Evolutionary conservation across 805 yeast species (phyloP).

Genomic region (Metschnikowia colocasiae): DNA sequence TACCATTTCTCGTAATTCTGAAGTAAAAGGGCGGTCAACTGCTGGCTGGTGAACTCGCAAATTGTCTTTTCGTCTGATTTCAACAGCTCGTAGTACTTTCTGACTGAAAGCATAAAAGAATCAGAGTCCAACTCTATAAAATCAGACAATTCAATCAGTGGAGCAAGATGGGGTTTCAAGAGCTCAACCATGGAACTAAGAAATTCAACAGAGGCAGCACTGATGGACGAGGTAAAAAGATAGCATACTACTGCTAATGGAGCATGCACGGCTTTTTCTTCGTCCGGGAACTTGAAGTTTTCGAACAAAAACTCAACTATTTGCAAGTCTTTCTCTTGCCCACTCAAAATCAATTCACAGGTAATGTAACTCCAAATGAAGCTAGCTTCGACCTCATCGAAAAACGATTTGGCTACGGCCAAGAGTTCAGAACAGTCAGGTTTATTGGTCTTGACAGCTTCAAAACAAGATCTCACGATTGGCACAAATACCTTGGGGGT

Average conservation of each 20-base stretch:
- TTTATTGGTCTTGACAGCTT: neutral
- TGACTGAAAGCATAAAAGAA: neutral
- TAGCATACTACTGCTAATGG: conserved; percentile 62
- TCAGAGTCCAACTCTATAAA: neutral
- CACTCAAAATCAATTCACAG: conserved; percentile 39
- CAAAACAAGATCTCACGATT: conserved; percentile 48
- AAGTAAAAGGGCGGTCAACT: conserved; percentile 20
- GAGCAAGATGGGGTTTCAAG: conserved; percentile 63
- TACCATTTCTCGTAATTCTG: conserved; percentile 18
- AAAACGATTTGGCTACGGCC: conserved; percentile 61
- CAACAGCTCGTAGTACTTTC: neutral
- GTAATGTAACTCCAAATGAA: conserved; percentile 68
- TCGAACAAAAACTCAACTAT: conserved; percentile 57
- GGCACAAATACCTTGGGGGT: conserved; percentile 71
- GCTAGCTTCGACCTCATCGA: conserved; percentile 81
- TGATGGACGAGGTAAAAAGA: conserved; percentile 25
- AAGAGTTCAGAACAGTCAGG: conserved; percentile 37
- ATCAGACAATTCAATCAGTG: neutral
- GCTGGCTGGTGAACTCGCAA: neutral
- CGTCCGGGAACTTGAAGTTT: conserved; percentile 75
- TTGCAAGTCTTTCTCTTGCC: conserved; percentile 31
- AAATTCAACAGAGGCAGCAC: conserved; percentile 35
- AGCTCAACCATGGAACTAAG: conserved; percentile 44
- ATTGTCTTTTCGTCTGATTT: neutral
- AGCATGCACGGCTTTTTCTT: conserved; percentile 77